Base-by-base conservation (phyloP, 1,284 basidiomycete species). In the Cystobasidium slooffiae region DNA sequence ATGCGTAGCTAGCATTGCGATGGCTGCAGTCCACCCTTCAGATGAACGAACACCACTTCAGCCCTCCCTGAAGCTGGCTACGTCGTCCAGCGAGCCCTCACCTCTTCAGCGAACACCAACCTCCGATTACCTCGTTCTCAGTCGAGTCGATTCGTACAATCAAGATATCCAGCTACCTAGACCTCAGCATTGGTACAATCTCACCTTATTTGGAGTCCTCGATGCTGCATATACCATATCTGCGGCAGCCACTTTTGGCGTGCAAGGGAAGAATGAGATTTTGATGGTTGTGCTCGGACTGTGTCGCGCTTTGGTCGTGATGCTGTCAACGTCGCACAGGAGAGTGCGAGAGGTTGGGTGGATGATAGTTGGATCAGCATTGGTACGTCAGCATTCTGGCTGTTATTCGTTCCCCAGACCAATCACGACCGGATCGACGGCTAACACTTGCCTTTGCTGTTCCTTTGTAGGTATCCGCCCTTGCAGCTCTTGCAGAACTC, bases 101-200 rank as follows among this genome's bases (percentile, higher is more conserved):
- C 56, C 56, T 16, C 20, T 59, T 3, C 56, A 59, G 56, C 56
- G 56, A 18, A 59, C 56, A 1, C 37, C 53, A 24, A 52, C 37
- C 9, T 72, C 69, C 58, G 70, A 73, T 63, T 73, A 73, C 55
- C 52, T 73, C 52, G 51, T 73, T 37, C 51, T 73, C n/a, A 53
- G 39, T 24, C 41, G 62, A 8, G 63, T 73, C 14, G 70, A 65
- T 22, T 55, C 62, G 18, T 44, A 46, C 39, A 51, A 24, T 56
- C 47, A 72, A 62, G 70, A 73, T 14, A 43, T 73, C 31, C 37
- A 18, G 44, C 49, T 73, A 20, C 70, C 63, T 22, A 49, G 70
- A 3, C 70, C 70, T 5, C 37, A 55, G 1, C 52, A 66, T 31
- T 73, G 70, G 70, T 73, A 12, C 43, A 22, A 66, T 6, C 52